phyloP scores from a whole-genome alignment of 345 rosid genomes.

The Populus davidiana region DNA sequence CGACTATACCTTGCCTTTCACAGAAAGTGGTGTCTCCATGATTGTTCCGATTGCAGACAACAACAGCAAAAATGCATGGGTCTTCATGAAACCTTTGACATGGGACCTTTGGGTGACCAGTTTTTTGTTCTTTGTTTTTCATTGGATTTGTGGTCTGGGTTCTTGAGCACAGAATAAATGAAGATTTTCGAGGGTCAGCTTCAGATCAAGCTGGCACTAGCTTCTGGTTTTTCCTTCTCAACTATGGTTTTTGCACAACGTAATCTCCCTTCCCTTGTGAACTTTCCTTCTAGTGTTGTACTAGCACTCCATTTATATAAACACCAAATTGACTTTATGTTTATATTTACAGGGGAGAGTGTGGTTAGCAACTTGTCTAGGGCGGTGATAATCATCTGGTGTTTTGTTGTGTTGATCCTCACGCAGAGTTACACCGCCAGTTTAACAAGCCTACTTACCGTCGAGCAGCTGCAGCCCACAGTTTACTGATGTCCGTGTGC shows the following conservation, averaged over 20 bases:
- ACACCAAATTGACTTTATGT: background rate
- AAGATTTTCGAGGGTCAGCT: slow-evolving; percentile 60
- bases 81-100: slow-evolving; percentile 62
- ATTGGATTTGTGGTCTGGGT: slow-evolving; percentile 66
- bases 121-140: slow-evolving; percentile 43
- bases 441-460: slow-evolving; percentile 53
- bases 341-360: slow-evolving; percentile 48
- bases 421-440: slow-evolving; percentile 76
- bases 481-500: slow-evolving; percentile 36
- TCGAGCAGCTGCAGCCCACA: slow-evolving; percentile 50
- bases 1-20: slow-evolving; percentile 69
- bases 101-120: slow-evolving; percentile 62
- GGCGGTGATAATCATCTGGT: slow-evolving; percentile 54
- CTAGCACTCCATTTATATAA: background rate
- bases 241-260: slow-evolving; percentile 54
- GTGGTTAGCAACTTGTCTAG: slow-evolving; percentile 49
- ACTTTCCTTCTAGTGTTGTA: background rate
- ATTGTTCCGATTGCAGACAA: slow-evolving; percentile 47
- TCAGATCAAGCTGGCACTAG: slow-evolving; percentile 44
- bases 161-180: slow-evolving; percentile 62
- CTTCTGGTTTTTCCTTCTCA: slow-evolving; percentile 78
- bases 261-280: background rate
- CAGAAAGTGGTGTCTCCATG: slow-evolving; percentile 72
- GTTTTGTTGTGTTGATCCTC: slow-evolving; percentile 60
- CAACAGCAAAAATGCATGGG: slow-evolving; percentile 48